Base-by-base conservation (phyloP, 306 rosid genomes). In the Canavalia ensiformis region DNA sequence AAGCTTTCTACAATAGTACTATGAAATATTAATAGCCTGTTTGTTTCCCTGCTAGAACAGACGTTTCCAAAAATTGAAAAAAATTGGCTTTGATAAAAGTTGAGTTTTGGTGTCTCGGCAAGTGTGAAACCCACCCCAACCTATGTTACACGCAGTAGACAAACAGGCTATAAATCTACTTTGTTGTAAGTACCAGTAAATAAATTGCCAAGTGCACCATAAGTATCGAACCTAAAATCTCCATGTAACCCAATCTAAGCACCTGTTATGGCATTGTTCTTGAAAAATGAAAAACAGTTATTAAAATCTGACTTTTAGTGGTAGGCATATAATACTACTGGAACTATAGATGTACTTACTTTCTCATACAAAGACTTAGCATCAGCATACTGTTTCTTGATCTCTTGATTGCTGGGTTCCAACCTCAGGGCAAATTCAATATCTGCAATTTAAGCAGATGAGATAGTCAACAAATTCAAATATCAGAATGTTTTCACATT, bases 401-500 rank as follows among this genome's bases (percentile, higher is more conserved):
- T 82, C 84, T 95, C 99, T 87, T 92, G 93, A 86, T 95, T 95
- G 72, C 88, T 88, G 52, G 97, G 98, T 85, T 95, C 97, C 97
- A 95, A 88, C 85, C 93, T 89, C 84, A 90, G 82, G 84, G 97
- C 92, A 90, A 93, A 91, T 75, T 90, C 97, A 35, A 98, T 92
- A 95, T 95, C 99, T 95, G 90, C 80, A 83, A 81, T 83, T 81
- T 62, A 74, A 68, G 78, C 71, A 88, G 80, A 86, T 72, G 62
- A 82, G 83, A 76, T 76, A 73, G 49, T 56, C 69, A 86, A 87
- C 76, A 84, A 67, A 49, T 58, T 80, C 54, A 76, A 68, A 78
- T 62, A 78, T 71, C 60, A 78, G 49, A 78, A 71, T 49, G 66
- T 8, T 74, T 46, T 67, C 34, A 28, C 0, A 63, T 57, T 52